Evolutionary conservation across 169 alveolate species (phyloP).

Genomic region (Plasmodium gonderi): DNA sequence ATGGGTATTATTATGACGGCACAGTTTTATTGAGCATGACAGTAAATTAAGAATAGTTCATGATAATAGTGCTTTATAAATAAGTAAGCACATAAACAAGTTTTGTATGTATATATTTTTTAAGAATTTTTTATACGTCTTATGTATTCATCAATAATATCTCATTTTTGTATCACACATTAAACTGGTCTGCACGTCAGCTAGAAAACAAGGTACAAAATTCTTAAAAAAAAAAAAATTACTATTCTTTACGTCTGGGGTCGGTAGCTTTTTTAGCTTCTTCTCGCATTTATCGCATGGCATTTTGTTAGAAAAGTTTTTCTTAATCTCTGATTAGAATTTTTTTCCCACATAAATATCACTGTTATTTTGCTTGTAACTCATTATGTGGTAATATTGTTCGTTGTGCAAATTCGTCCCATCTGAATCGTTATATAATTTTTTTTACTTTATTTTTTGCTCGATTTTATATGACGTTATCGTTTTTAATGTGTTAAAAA

Average conservation of each 20-base stretch:
- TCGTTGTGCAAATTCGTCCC: background rate
- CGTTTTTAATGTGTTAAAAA: background rate
- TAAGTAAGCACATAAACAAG: no score
- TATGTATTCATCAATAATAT: background rate
- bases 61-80: no score
- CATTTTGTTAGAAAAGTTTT: slow-evolving; percentile 45
- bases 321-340: background rate
- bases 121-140: background rate
- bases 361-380: background rate
- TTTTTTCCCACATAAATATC: background rate
- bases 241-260: slow-evolving; percentile 83
- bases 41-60: no score
- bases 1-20: background rate
- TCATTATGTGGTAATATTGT: background rate
- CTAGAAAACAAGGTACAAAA: background rate
- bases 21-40: background rate
- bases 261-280: slow-evolving; percentile 81
- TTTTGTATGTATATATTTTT: no score
- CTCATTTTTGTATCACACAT: background rate
- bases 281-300: slow-evolving; percentile 87
- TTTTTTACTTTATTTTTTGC: background rate
- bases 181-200: background rate
- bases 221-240: background rate
- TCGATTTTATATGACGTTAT: background rate
- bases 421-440: background rate